phyloP scores from a whole-genome alignment of 2,329 filamentous ascomycete species.

The Corinectria fuckeliana region DNA sequence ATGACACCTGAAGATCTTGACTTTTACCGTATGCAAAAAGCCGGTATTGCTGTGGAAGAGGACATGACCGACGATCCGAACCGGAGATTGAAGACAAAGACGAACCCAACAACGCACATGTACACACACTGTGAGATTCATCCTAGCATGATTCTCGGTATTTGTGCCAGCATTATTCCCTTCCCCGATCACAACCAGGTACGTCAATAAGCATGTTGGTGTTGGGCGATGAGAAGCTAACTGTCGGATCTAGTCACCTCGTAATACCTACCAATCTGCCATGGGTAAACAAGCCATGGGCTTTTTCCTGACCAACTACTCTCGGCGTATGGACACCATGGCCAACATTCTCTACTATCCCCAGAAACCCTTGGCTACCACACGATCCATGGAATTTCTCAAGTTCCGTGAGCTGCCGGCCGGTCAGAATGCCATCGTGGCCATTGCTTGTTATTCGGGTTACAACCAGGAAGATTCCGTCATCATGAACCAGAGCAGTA shows the following conservation, averaged over 20 bases:
- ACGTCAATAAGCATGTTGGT: slow-evolving; percentile 37
- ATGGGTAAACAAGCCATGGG: slow-evolving; percentile 99
- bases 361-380: slow-evolving; percentile 95
- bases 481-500: slow-evolving; percentile 99
- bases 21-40: slow-evolving; percentile 72
- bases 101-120: slow-evolving; percentile 86
- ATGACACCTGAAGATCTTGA: slow-evolving; percentile 98
- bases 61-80: slow-evolving; percentile 73
- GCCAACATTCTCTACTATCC: slow-evolving; percentile 99
- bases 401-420: slow-evolving; percentile 97
- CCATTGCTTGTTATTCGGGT: slow-evolving; percentile 95
- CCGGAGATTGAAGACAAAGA: slow-evolving; percentile 83
- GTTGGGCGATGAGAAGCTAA: slow-evolving; percentile 4
- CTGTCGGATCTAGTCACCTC: slow-evolving; percentile 71
- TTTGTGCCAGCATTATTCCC: slow-evolving; percentile 98
- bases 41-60: slow-evolving; percentile 67
- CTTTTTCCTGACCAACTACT: slow-evolving; percentile 97
- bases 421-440: slow-evolving; percentile 97
- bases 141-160: slow-evolving; percentile 97
- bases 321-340: slow-evolving; percentile 98
- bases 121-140: slow-evolving; percentile 99
- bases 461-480: slow-evolving; percentile 99
- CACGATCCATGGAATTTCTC: slow-evolving; percentile 96
- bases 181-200: slow-evolving; percentile 98
- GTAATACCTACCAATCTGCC: slow-evolving; percentile 98